These are phyloP conservation scores for Nitzschia inconspicua DNA, from an alignment of 108 stramenopile genomes.

Conservation along the genomic window DNA sequence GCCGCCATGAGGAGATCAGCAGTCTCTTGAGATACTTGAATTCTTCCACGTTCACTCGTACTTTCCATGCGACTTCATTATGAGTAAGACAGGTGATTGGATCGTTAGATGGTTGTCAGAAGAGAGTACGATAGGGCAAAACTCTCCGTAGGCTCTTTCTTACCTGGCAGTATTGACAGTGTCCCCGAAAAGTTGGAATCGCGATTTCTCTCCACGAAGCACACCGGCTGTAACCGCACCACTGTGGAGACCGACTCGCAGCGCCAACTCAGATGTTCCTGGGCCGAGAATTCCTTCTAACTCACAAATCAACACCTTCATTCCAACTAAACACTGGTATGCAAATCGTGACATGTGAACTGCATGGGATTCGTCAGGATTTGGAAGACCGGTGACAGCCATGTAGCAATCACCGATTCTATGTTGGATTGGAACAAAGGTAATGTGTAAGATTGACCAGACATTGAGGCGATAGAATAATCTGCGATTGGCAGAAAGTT, in stretches of 20 bases:
- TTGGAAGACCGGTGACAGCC: constrained; percentile 53
- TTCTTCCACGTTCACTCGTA: constrained; percentile 31
- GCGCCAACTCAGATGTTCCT: constrained; percentile 30
- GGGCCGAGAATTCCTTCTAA: constrained; percentile 24
- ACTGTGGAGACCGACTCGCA: constrained; percentile 53
- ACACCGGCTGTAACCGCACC: constrained; percentile 63
- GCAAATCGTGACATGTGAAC: constrained; percentile 49
- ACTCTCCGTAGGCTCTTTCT: no score
- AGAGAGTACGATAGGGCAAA: no score
- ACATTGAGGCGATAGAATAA: no score
- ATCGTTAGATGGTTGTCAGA: no score
- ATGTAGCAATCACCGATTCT: constrained; percentile 71
- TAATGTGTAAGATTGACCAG: no score
- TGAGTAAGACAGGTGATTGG: no score
- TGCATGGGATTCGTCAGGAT: constrained; percentile 46
- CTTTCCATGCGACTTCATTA: constrained; percentile 67
- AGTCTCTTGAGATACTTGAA: constrained; percentile 55
- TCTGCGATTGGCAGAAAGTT: no score
- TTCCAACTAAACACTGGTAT: constrained; percentile 34
- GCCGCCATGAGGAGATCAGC: constrained; percentile 36
- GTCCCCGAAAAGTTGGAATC: constrained; percentile 67
- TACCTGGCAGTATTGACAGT: constrained; percentile 68
- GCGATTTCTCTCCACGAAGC: constrained; percentile 47
- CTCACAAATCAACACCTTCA: constrained; percentile 25
- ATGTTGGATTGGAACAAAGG: no score